These are phyloP conservation scores for Abrus precatorius DNA, from an alignment of 306 rosid genomes.

Conservation along the genomic window DNA sequence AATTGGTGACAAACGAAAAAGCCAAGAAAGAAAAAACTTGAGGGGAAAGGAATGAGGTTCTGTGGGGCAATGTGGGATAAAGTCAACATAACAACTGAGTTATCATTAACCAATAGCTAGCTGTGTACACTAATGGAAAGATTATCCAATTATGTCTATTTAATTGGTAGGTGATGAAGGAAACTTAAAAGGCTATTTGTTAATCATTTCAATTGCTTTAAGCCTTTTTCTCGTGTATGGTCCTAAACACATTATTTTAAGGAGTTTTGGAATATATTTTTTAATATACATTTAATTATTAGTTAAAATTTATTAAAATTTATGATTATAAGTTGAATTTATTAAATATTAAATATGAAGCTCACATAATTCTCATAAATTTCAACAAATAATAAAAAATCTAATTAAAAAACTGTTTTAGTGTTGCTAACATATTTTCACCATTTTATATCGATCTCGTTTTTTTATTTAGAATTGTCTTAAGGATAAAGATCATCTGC, in stretches of 20 bases:
- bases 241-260: not conserved
- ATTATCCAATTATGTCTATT: conserved; percentile 62
- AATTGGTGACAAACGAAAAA: not conserved
- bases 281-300: too few species aligned
- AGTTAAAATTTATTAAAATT: too few species aligned
- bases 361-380: too few species aligned
- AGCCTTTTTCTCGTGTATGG: conserved; percentile 3
- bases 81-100: conserved; percentile 57
- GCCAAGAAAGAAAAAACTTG: conserved; percentile 43
- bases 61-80: conserved; percentile 50
- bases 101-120: conserved; percentile 54
- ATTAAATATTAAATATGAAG: too few species aligned
- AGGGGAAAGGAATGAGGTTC: conserved; percentile 34
- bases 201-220: conserved; percentile 45
- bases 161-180: conserved; percentile 68
- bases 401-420: too few species aligned
- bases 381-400: too few species aligned
- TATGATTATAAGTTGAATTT: too few species aligned
- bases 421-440: too few species aligned
- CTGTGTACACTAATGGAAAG: conserved; percentile 23
- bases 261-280: too few species aligned
- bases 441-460: too few species aligned
- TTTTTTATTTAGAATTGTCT: too few species aligned
- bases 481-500: too few species aligned
- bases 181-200: conserved; percentile 52